Percentiles rank a stretch among this genome's conserved stretches.
These are phyloP conservation scores for Pseudogymnoascus sp. DNA, from an alignment of 2,329 filamentous ascomycete species.

Conservation along the genomic window DNA sequence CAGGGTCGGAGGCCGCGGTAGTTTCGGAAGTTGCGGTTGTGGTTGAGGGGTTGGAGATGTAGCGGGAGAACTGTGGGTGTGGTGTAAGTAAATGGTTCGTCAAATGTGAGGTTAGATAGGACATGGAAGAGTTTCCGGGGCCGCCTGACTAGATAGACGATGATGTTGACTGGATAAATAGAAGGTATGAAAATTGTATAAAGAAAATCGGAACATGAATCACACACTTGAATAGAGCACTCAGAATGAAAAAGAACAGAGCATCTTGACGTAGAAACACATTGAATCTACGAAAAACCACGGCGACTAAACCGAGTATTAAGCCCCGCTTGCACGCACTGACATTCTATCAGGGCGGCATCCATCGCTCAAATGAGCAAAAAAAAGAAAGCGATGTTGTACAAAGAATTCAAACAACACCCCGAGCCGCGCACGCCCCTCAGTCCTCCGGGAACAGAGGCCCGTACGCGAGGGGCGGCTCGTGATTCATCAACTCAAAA, in stretches of 20 bases:
- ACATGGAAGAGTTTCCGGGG: neutral
- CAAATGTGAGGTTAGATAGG: neutral
- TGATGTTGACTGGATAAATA: neutral
- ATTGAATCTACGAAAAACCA: conserved; percentile 5
- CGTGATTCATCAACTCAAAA: conserved; percentile 31
- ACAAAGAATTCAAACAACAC: conserved; percentile 4
- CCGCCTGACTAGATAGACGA: neutral
- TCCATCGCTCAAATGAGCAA: neutral
- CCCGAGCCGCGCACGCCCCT: neutral
- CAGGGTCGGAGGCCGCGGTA: conserved; percentile 38
- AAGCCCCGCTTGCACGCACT: neutral
- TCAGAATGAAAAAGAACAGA: neutral
- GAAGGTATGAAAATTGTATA: neutral
- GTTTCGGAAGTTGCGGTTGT: conserved; percentile 30
- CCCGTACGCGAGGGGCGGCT: conserved; percentile 18
- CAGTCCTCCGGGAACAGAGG: conserved; percentile 2
- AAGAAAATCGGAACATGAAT: conserved; percentile 2
- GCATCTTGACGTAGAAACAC: conserved; percentile 7
- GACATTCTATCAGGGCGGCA: conserved; percentile 4
- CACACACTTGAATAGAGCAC: conserved; percentile 7
- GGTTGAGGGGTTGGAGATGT: conserved; percentile 29
- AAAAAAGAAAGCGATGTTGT: neutral
- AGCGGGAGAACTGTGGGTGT: conserved; percentile 27
- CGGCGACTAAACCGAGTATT: conserved; percentile 3
- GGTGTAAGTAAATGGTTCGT: conserved; percentile 12